Evolutionary conservation across 352 stramenopile species (phyloP), one percentile per base, ranked within the genome.

Genomic region (Phytophthora sansomeana): DNA sequence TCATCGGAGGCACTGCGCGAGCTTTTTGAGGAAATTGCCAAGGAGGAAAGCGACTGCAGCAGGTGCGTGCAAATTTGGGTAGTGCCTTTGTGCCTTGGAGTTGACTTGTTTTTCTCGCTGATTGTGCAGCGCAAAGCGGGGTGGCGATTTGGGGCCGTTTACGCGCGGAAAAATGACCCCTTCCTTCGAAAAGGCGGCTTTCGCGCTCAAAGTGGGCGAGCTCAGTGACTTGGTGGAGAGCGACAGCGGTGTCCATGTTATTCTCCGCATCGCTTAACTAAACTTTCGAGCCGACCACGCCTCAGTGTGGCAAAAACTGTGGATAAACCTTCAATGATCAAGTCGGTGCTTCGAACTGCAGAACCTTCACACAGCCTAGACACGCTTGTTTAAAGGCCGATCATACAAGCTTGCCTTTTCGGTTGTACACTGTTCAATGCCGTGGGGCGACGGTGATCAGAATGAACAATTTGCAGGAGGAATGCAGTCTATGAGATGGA

Each of bases 231-330:
- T 99, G 63, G 92, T 99, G 26, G 95, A 97, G 58, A 98, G 90
- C 46, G 97, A 99, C 67, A 98, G 89, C 60, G 97, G 97, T 47
- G 88, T 98, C 60, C 97, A 99, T 84, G 89, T 99, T 50, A 99
- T 99, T 54, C 92, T 99, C 55, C 87, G 97, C 54, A 68, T 92
- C 66, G 85, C 80, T 81, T 93, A 83, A 77, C 49, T 35, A 67
- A 44, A 55, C 19, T 39, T 26, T 57, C 63, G 41, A 41, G 30
- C 30, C 17, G 36, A 24, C 50, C 29, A 44, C 19, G 21, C 5
- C 28, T 46, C n/a, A 41, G 32, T 16, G n/a, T 9, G 16, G 19
- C 33, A 13, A 42, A 28, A 38, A 41, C 13, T 67, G 62, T 59
- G 30, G 55, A 68, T 57, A 65, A 55, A 59, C 14, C 36, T 48